Conservation (phyloP, 768 basidiomycete species). For the Cytidiella melzeri region DNA sequence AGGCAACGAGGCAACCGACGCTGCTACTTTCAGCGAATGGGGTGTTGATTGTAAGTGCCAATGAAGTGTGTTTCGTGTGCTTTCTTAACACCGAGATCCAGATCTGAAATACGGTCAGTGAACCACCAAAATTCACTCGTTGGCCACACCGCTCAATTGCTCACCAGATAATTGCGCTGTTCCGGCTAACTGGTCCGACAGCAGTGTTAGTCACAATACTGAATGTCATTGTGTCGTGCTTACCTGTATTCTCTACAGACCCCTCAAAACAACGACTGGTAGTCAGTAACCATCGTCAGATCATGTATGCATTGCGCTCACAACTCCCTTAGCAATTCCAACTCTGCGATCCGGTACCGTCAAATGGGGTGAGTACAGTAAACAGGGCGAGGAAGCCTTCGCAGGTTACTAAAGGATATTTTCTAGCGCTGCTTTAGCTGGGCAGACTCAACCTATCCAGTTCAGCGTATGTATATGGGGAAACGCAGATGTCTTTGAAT, state of each 20-base stretch:
- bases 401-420: not conserved
- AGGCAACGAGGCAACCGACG: slow-evolving; percentile 42
- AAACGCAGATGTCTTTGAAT: slow-evolving; percentile 46
- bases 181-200: slow-evolving; percentile 46
- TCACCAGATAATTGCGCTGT: slow-evolving; percentile 46
- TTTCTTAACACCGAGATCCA: slow-evolving; percentile 4
- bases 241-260: too few relatives aligned
- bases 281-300: slow-evolving; percentile 30
- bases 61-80: not conserved
- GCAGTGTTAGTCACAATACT: slow-evolving; percentile 28
- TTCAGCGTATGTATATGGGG: slow-evolving; percentile 52
- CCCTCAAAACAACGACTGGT: slow-evolving; percentile 39
- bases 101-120: slow-evolving; percentile 48
- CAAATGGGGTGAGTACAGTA: slow-evolving; percentile 40
- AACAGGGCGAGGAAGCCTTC: not conserved
- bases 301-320: not conserved
- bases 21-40: slow-evolving; percentile 46
- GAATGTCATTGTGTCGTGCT: too few relatives aligned
- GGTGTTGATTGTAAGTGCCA: slow-evolving; percentile 39
- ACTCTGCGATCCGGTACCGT: slow-evolving; percentile 51
- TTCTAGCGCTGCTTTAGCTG: slow-evolving; percentile 38
- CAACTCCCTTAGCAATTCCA: slow-evolving; percentile 38
- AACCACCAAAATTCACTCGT: not conserved
- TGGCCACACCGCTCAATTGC: not conserved
- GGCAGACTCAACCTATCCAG: slow-evolving; percentile 40